Conservation (phyloP, 306 rosid genomes). For the Gastrolobium villosum region DNA sequence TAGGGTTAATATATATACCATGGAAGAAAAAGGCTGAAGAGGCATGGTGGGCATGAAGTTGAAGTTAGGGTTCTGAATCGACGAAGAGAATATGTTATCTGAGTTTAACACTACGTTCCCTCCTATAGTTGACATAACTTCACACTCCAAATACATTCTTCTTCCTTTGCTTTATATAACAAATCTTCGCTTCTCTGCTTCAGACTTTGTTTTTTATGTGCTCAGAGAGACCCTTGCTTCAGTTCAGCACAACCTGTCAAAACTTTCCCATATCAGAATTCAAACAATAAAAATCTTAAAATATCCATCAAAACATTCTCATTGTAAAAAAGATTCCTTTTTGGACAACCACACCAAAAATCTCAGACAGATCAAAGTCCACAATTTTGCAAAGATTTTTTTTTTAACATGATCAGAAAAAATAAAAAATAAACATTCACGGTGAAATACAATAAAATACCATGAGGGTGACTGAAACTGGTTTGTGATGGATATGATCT, state of each 20-base stretch:
- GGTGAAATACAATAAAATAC: not conserved
- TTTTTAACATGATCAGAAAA: not conserved
- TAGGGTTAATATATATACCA: constrained; percentile 44
- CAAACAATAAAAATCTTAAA: constrained; percentile 30
- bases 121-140: constrained; percentile 90
- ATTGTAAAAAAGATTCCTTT: constrained; percentile 26
- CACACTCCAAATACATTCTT: constrained; percentile 94
- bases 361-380: not conserved
- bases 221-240: constrained; percentile 28
- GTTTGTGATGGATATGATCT: not conserved
- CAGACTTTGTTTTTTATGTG: not conserved
- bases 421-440: not conserved
- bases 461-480: constrained; percentile 21
- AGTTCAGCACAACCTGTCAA: constrained; percentile 48
- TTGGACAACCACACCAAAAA: not conserved
- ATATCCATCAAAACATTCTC: constrained; percentile 40
- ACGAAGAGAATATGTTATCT: constrained; percentile 75
- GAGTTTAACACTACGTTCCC: constrained; percentile 78
- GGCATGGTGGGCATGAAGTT: constrained; percentile 83
- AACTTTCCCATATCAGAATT: constrained; percentile 46
- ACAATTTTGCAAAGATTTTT: constrained; percentile 30
- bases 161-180: constrained; percentile 43
- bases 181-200: not conserved
- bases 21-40: constrained; percentile 71
- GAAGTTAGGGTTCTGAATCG: constrained; percentile 89